Percentiles rank a stretch among this genome's conserved stretches.
phyloP scores from a whole-genome alignment of 2,329 filamentous ascomycete species.

The Arthrinium puccinioides region DNA sequence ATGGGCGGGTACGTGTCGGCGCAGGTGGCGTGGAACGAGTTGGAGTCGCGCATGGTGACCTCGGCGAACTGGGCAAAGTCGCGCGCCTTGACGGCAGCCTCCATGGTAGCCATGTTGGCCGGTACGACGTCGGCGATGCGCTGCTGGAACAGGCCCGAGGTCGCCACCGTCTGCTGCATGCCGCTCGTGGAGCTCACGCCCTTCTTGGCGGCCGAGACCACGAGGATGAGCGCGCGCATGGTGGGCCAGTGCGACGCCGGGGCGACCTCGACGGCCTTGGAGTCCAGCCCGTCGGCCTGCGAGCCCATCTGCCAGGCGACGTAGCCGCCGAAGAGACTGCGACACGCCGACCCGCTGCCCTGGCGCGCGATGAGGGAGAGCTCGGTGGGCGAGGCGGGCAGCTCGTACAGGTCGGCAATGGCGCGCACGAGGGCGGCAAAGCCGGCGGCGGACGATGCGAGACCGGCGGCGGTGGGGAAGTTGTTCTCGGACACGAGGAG shows the following conservation, averaged over 20 bases:
- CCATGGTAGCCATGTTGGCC: slow-evolving; percentile 75
- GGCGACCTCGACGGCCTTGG: slow-evolving; percentile 80
- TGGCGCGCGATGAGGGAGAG: slow-evolving; percentile 86
- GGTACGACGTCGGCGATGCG: slow-evolving; percentile 74
- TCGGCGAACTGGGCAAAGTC: slow-evolving; percentile 85
- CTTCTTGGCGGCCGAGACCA: slow-evolving; percentile 92
- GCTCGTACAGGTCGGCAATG: slow-evolving; percentile 85
- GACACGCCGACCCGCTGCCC: slow-evolving; percentile 90
- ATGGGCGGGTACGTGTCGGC: slow-evolving; percentile 95
- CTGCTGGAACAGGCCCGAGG: slow-evolving; percentile 77
- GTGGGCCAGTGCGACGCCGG: slow-evolving; percentile 87
- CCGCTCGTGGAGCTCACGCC: slow-evolving; percentile 86
- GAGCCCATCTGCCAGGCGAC: slow-evolving; percentile 87
- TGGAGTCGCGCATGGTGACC: slow-evolving; percentile 93
- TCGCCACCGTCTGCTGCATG: slow-evolving; percentile 95
- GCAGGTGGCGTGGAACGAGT: slow-evolving; percentile 93
- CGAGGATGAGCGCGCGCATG: slow-evolving; percentile 88
- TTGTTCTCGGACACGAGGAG: slow-evolving; percentile 95
- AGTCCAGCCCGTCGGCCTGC: slow-evolving; percentile 74
- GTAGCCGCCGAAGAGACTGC: slow-evolving; percentile 89
- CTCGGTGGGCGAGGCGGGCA: slow-evolving; percentile 73
- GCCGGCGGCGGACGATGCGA: slow-evolving; percentile 65
- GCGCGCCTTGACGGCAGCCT: slow-evolving; percentile 66
- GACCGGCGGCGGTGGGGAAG: slow-evolving; percentile 93
- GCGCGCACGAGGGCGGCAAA: slow-evolving; percentile 71